phyloP scores from a whole-genome alignment of 352 stramenopile species.

The Phytophthora kernoviae region DNA sequence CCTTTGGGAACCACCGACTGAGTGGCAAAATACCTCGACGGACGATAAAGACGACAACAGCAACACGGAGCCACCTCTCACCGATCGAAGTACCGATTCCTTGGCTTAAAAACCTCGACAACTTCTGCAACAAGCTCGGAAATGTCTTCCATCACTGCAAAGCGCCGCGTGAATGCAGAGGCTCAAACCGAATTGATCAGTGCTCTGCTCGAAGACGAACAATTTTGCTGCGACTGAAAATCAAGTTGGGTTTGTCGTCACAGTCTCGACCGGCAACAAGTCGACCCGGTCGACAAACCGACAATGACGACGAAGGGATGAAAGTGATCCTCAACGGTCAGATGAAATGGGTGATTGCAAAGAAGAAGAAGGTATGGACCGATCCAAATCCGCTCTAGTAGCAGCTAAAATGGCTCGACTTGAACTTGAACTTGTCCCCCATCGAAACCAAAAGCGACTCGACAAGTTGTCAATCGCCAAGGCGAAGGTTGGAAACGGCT shows the following conservation, averaged over 20 bases:
- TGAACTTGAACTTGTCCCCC: constrained; percentile 37
- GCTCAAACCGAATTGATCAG: constrained; percentile 37
- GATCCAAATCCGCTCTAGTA: constrained; percentile 52
- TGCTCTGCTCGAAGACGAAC: constrained; percentile 56
- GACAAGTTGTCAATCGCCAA: constrained; percentile 21
- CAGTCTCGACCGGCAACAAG: constrained; percentile 24
- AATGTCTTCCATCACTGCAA: constrained; percentile 13
- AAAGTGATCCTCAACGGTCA: constrained; percentile 27
- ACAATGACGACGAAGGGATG: constrained; percentile 17
- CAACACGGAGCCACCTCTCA: constrained; percentile 7
- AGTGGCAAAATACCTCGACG: constrained; percentile 23
- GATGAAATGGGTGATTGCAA: constrained; percentile 52
- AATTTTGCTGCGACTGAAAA: constrained; percentile 63
- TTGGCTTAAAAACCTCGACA: constrained; percentile 9
- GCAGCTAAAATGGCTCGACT: constrained; percentile 66
- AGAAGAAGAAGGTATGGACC: constrained; percentile 56
- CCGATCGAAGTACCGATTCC: constrained; percentile 15
- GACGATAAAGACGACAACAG: constrained; percentile 25
- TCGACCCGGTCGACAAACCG: constrained; percentile 8
- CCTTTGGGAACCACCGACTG: constrained; percentile 50
- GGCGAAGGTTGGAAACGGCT: constrained; percentile 82
- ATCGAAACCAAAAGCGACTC: not conserved
- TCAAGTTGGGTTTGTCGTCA: constrained; percentile 59
- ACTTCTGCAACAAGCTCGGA: constrained; percentile 3
- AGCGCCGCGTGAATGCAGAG: constrained; percentile 34